These are phyloP conservation scores for Sclerotinia borealis DNA, from an alignment of 2,329 filamentous ascomycete genomes.

Conservation along the genomic window DNA sequence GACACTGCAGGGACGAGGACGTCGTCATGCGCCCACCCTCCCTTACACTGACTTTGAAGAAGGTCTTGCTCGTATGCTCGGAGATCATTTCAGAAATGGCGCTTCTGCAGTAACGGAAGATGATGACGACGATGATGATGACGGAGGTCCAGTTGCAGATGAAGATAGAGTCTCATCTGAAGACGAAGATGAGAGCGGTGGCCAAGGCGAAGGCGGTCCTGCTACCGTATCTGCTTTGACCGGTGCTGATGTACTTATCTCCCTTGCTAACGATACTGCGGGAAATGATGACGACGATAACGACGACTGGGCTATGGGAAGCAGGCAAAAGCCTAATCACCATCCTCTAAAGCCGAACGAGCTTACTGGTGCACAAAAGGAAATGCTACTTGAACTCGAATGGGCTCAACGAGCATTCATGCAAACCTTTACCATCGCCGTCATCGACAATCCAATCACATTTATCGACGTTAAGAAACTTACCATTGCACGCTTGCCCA, in stretches of 20 bases:
- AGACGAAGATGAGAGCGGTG: not conserved
- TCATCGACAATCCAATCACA: constrained; percentile 52
- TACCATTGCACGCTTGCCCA: constrained; percentile 59
- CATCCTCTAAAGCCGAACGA: constrained; percentile 40
- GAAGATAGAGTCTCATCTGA: not conserved
- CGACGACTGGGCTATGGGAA: not conserved
- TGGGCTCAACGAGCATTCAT: constrained; percentile 66
- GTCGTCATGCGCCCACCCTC: not conserved
- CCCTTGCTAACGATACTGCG: not conserved
- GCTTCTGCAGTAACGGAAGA: not conserved
- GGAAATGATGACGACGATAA: not conserved
- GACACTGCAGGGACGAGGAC: not conserved
- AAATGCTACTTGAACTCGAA: constrained; percentile 62
- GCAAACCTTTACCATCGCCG: constrained; percentile 58
- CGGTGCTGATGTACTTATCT: not conserved
- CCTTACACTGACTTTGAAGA: not conserved
- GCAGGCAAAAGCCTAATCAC: constrained; percentile 13
- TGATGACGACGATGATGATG: not conserved
- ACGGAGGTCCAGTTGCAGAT: not conserved
- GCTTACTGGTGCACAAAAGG: constrained; percentile 57
- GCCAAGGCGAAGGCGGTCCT: not conserved
- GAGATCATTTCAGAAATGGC: not conserved
- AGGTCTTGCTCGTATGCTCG: not conserved
- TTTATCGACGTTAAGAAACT: constrained; percentile 53
- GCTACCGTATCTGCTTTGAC: not conserved